Conservation (phyloP, 352 stramenopile genomes). For the Globisporangium lucens region DNA sequence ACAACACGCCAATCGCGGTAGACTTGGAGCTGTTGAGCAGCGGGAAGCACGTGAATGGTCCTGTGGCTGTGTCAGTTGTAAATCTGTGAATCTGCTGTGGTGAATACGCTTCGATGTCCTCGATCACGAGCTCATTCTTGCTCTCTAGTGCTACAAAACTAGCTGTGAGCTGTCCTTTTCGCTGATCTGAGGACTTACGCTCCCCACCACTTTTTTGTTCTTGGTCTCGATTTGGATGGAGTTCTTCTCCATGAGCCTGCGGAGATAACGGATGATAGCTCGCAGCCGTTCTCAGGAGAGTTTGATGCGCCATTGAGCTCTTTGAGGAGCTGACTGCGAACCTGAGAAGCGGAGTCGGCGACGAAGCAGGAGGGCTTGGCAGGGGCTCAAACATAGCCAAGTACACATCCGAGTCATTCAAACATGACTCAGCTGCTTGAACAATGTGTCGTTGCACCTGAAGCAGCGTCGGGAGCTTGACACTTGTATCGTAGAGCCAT, state of each 20-base stretch:
- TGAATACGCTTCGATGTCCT: conserved; percentile 29
- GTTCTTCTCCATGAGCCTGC: not conserved
- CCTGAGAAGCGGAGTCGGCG: conserved; percentile 31
- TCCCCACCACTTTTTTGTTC: not conserved
- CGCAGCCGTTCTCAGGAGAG: conserved; percentile 20
- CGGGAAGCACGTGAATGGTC: conserved; percentile 57
- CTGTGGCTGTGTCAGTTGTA: conserved; percentile 20
- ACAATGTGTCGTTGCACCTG: conserved; percentile 61
- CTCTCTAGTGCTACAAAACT: conserved; percentile 37
- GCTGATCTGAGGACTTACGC: not conserved
- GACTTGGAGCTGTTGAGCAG: conserved; percentile 18
- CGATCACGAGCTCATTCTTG: conserved; percentile 28
- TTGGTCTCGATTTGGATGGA: not conserved
- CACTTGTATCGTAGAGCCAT: conserved; percentile 13
- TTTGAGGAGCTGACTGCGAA: conserved; percentile 50
- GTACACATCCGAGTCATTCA: conserved; percentile 74
- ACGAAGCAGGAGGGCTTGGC: conserved; percentile 28
- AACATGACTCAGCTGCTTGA: conserved; percentile 45
- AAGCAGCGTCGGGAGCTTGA: conserved; percentile 54
- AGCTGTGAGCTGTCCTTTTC: conserved; percentile 10
- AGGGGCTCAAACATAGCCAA: conserved; percentile 57
- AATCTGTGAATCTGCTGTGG: conserved; percentile 26
- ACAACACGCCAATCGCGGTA: conserved; percentile 44
- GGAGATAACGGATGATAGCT: not conserved
- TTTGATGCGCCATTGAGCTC: conserved; percentile 43